Evolutionary conservation across 73 alveolate genomes (phyloP), one percentile per base, ranked within the genome.

Genomic region (Blepharisma stoltei): DNA sequence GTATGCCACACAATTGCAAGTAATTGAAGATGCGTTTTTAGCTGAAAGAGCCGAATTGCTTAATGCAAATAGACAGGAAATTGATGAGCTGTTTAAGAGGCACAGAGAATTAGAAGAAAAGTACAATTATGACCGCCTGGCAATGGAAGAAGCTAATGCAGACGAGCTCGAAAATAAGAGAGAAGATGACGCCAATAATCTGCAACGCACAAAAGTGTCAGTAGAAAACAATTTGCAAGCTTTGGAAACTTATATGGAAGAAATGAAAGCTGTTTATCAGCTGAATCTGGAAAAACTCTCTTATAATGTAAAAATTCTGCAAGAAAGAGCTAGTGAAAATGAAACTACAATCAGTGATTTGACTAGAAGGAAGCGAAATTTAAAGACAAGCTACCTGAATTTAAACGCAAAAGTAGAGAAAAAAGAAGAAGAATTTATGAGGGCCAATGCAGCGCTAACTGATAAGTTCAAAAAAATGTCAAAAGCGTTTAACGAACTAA

Each of bases 221-320:
- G 87, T 92, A 71, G 98, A 92, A 60, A 83, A 85, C 54, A 95
- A 89, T 77, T 88, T 92, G 76, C 78, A 89, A 69, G 78, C 81
- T 45, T 82, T 89, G 3, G 96, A 92, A 78, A 86, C 81, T 53
- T 92, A 94, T 66, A 86, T 89, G 93, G 96, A 92, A 76, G 96
- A 89, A 60, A 89, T 92, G 96, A 89, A 92, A 80, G 98, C 96
- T 54, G 90, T 89, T 25, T 89, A 89, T 83, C 55, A 86, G 67
- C 84, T 92, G 23, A 89, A 86, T 69, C 87, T 89, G 52, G 95
- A 89, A 71, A 92, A 92, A 73, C 87, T 92, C 25, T 93, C 89
- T 52, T 89, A 85, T 78, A 92, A 90, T 81, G 87, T 83, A 47
- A 88, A 87, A 73, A 93, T 88, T 20, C 82, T 91, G 7, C 68